A percentile compares a stretch with the other conserved stretches of the same genome.
Conservation (phyloP, 2,329 filamentous ascomycete genomes). For the Aspergillus sp. region DNA sequence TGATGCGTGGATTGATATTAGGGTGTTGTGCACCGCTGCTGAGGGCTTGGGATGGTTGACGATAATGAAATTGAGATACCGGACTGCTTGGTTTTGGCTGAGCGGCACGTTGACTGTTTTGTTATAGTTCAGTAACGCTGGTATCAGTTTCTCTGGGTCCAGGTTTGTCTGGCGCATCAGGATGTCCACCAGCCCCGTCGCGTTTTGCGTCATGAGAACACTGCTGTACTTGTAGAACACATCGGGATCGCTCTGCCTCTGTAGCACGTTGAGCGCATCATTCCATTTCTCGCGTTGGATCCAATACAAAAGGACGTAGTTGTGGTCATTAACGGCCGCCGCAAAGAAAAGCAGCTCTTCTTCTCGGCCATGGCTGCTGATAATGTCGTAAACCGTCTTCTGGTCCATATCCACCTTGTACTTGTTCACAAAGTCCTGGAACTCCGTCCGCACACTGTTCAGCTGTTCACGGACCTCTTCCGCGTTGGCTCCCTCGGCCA, state of each 20-base stretch:
- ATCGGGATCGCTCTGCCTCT: constrained; percentile 84
- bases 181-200: constrained; percentile 85
- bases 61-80: constrained; percentile 90
- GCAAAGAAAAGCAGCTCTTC: constrained; percentile 89
- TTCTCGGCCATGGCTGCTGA: constrained; percentile 90
- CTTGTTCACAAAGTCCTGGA: constrained; percentile 76
- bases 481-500: constrained; percentile 64
- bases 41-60: constrained; percentile 69
- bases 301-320: constrained; percentile 95
- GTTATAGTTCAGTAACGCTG: constrained; percentile 90
- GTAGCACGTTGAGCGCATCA: constrained; percentile 79
- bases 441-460: constrained; percentile 65
- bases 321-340: constrained; percentile 79
- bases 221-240: constrained; percentile 96
- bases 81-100: constrained; percentile 77
- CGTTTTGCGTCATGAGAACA: constrained; percentile 86
- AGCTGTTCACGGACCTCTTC: constrained; percentile 64
- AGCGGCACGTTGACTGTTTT: constrained; percentile 60
- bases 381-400: constrained; percentile 90
- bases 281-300: constrained; percentile 89
- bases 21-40: constrained; percentile 91
- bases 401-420: constrained; percentile 83
- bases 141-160: constrained; percentile 80
- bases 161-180: constrained; percentile 85
- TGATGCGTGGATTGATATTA: constrained; percentile 92